Percentiles rank a stretch among this genome's conserved stretches.
phyloP scores from a whole-genome alignment of 768 basidiomycete genomes.

The Tricholoma sp. region DNA sequence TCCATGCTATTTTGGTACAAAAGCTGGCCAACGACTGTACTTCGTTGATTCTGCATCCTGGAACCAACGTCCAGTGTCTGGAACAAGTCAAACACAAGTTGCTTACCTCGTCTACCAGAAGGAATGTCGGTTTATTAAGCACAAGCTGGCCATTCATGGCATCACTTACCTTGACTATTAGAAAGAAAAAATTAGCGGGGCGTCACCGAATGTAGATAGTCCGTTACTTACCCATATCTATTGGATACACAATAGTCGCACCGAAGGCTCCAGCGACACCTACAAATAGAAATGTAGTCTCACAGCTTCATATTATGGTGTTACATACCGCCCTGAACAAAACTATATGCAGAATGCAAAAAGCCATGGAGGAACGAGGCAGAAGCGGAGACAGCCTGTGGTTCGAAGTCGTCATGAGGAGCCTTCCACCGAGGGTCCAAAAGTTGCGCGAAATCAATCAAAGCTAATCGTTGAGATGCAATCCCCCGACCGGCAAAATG shows the following conservation, averaged over 20 bases:
- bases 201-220: not conserved
- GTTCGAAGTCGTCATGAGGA: slow-evolving; percentile 51
- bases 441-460: slow-evolving; percentile 89
- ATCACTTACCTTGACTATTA: slow-evolving; percentile 64
- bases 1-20: slow-evolving; percentile 96
- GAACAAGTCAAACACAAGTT: not conserved
- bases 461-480: slow-evolving; percentile 62
- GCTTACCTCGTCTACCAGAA: slow-evolving; percentile 53
- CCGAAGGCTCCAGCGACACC: slow-evolving; percentile 92
- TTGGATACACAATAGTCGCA: slow-evolving; percentile 97
- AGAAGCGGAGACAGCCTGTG: slow-evolving; percentile 21
- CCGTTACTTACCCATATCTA: slow-evolving; percentile 72
- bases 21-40: slow-evolving; percentile 93
- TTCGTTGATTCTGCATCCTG: slow-evolving; percentile 97
- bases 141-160: not conserved
- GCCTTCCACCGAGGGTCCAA: slow-evolving; percentile 87
- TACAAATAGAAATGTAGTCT: slow-evolving; percentile 23
- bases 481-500: slow-evolving; percentile 91
- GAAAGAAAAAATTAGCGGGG: slow-evolving; percentile 7
- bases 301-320: not conserved
- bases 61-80: not conserved
- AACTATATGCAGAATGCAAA: slow-evolving; percentile 76
- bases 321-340: slow-evolving; percentile 71
- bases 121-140: not conserved
- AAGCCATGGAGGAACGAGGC: slow-evolving; percentile 50